These are phyloP conservation scores for Pythium chondricola DNA, from an alignment of 352 stramenopile species.

Conservation along the genomic window DNA sequence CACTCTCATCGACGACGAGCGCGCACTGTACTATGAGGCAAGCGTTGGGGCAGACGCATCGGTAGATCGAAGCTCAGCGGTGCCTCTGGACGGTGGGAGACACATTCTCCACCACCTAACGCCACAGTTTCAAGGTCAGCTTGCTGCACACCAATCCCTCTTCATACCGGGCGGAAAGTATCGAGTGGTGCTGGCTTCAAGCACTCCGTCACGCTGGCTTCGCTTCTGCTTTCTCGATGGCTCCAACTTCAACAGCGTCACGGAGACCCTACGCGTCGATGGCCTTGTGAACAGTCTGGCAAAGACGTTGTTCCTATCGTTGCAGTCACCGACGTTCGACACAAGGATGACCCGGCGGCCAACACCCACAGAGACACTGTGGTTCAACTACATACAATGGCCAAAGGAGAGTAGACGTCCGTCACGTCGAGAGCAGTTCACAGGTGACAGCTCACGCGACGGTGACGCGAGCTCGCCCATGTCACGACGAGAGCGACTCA, in stretches of 20 bases:
- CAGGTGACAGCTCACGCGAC: not conserved
- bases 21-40: not conserved
- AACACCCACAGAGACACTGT: constrained; percentile 25
- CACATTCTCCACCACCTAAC: not conserved
- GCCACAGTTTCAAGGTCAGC: not conserved
- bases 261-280: constrained; percentile 38
- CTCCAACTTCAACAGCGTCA: constrained; percentile 69
- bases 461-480: constrained; percentile 18
- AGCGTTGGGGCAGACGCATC: constrained; percentile 3
- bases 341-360: constrained; percentile 48
- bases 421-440: constrained; percentile 23
- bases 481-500: constrained; percentile 67
- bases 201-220: constrained; percentile 17
- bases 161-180: constrained; percentile 44
- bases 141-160: constrained; percentile 24
- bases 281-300: constrained; percentile 32
- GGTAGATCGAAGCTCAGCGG: not conserved
- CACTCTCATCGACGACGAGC: not conserved
- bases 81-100: not conserved
- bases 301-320: constrained; percentile 29
- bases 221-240: constrained; percentile 73
- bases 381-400: constrained; percentile 54
- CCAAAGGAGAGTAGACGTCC: constrained; percentile 44
- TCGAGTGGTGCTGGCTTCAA: constrained; percentile 6
- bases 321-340: constrained; percentile 53